Conservation (phyloP, 768 basidiomycete genomes). For the Leccinum broughii region DNA sequence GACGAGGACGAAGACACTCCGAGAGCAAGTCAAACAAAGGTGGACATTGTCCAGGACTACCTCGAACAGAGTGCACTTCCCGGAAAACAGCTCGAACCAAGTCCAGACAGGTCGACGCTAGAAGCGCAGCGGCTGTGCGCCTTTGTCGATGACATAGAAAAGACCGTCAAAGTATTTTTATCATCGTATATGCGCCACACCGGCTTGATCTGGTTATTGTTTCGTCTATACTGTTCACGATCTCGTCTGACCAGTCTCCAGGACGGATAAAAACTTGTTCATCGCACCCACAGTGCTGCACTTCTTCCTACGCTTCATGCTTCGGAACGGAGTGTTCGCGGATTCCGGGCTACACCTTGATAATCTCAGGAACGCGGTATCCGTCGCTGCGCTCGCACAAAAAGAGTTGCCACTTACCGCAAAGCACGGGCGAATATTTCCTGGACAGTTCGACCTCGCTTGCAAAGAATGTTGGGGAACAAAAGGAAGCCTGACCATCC, state of each 20-base stretch:
- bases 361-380: slow-evolving; percentile 46
- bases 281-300: slow-evolving; percentile 43
- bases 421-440: slow-evolving; percentile 38
- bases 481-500: slow-evolving; percentile 34
- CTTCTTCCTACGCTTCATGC: slow-evolving; percentile 48
- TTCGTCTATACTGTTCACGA: not conserved
- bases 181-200: slow-evolving; percentile 65
- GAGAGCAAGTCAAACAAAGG: slow-evolving; percentile 20
- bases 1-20: slow-evolving; percentile 30
- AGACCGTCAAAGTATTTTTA: slow-evolving; percentile 62
- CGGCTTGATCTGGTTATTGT: slow-evolving; percentile 61
- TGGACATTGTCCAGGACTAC: slow-evolving; percentile 28
- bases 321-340: slow-evolving; percentile 43
- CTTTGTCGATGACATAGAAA: slow-evolving; percentile 65
- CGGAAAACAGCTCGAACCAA: slow-evolving; percentile 31
- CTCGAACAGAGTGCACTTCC: slow-evolving; percentile 31
- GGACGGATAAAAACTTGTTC: slow-evolving; percentile 43
- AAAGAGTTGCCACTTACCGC: slow-evolving; percentile 45
- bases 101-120: slow-evolving; percentile 9
- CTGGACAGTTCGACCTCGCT: slow-evolving; percentile 47
- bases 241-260: slow-evolving; percentile 24
- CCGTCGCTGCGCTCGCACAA: slow-evolving; percentile 39
- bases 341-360: slow-evolving; percentile 23
- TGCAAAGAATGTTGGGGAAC: slow-evolving; percentile 53
- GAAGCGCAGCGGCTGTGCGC: slow-evolving; percentile 35